Conservation (phyloP, 176 grass and related monocot species). For the Areca catechu region DNA sequence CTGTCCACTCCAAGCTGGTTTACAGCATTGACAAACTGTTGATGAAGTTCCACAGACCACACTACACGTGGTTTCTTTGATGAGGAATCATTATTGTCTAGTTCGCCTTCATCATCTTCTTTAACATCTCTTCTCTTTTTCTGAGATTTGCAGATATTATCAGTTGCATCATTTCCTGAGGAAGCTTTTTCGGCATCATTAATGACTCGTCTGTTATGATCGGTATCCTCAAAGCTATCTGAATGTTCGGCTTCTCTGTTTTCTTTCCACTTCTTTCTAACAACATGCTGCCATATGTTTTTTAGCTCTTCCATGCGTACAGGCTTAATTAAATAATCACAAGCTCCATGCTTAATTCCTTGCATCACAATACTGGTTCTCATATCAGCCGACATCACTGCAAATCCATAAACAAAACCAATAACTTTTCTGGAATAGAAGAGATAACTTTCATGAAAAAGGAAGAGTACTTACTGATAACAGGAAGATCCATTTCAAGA, state of each 20-base stretch:
- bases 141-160: conserved; percentile 60
- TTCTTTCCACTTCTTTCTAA: conserved; percentile 69
- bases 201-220: conserved; percentile 38
- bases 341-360: conserved; percentile 96
- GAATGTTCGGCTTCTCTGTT: conserved; percentile 75
- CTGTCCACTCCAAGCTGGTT: conserved; percentile 97
- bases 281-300: conserved; percentile 99
- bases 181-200: conserved; percentile 80
- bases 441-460: neutral
- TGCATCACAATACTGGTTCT: conserved; percentile 94
- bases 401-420: conserved; percentile 24
- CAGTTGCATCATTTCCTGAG: conserved; percentile 65
- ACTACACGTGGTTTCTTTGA: conserved; percentile 98
- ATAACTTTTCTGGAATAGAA: conserved; percentile 1
- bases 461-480: conserved; percentile 79
- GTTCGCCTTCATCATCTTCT: conserved; percentile 82
- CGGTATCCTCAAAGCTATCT: conserved; percentile 79
- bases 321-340: conserved; percentile 93
- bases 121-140: conserved; percentile 88
- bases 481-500: conserved; percentile 97
- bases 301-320: conserved; percentile 94
- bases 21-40: conserved; percentile 97
- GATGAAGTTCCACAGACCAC: conserved; percentile 97
- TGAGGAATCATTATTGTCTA: conserved; percentile 65
- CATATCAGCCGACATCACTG: conserved; percentile 98